Conservation (phyloP, 1,284 basidiomycete species). For the Fomitopsis palustris region DNA sequence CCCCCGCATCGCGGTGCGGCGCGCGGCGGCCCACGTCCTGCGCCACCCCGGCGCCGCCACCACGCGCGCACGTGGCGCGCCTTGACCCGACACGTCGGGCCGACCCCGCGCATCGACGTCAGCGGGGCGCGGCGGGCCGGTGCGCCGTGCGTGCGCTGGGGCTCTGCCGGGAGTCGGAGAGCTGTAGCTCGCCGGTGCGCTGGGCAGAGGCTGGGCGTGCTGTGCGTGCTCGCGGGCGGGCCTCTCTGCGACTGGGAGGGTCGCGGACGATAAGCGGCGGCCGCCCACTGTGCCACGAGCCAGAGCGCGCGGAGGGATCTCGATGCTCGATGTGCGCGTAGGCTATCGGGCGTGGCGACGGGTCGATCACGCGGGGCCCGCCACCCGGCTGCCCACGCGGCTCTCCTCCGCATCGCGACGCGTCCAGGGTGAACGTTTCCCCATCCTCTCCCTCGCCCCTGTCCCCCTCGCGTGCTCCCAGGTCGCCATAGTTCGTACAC, state of each 20-base stretch:
- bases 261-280: conserved; percentile 1
- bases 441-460: not conserved
- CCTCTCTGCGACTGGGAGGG: not conserved
- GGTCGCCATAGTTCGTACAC: not conserved
- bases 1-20: not conserved
- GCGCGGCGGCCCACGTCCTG: not conserved
- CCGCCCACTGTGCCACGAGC: not conserved
- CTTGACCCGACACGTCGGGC: not conserved
- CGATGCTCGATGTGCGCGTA: not conserved
- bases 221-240: not conserved
- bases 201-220: not conserved
- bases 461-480: not conserved
- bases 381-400: not conserved
- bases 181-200: not conserved
- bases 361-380: not conserved
- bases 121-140: not conserved
- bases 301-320: not conserved
- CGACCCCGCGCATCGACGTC: not conserved
- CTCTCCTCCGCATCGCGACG: not conserved
- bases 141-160: not conserved
- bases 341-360: conserved; percentile 1
- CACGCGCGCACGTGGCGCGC: not conserved
- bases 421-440: conserved; percentile 1
- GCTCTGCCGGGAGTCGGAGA: not conserved
- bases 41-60: not conserved